These are phyloP conservation scores for Pseudocercospora musae DNA, from an alignment of 2,329 filamentous ascomycete species.

Conservation along the genomic window DNA sequence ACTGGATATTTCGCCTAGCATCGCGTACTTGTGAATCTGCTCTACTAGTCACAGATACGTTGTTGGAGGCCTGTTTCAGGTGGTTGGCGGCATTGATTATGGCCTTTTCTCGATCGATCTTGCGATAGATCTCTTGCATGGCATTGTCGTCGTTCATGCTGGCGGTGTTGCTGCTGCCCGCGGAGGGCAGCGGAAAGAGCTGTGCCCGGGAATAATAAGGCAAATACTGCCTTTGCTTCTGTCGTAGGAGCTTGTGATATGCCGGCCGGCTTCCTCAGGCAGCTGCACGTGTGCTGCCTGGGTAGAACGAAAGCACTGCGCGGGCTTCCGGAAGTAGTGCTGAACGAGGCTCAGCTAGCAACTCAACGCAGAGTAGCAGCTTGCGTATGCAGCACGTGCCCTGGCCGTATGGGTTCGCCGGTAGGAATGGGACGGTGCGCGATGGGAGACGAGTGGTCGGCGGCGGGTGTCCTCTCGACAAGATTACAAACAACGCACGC, in stretches of 20 bases:
- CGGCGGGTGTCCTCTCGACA: slow-evolving; percentile 1
- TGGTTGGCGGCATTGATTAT: slow-evolving; percentile 90
- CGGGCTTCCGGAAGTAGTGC: slow-evolving; percentile 4
- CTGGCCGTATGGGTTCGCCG: not conserved
- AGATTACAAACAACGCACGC: not conserved
- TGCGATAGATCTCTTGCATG: slow-evolving; percentile 80
- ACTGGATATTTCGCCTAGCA: slow-evolving; percentile 86
- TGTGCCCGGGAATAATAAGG: not conserved
- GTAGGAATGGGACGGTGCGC: slow-evolving; percentile 5
- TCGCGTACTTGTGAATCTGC: slow-evolving; percentile 94
- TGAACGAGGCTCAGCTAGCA: slow-evolving; percentile 1
- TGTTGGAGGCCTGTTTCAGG: slow-evolving; percentile 95
- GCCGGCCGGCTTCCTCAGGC: slow-evolving; percentile 6
- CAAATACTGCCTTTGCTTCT: slow-evolving; percentile 4
- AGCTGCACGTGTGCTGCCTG: slow-evolving; percentile 11
- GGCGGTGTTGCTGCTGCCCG: slow-evolving; percentile 30
- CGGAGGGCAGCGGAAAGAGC: slow-evolving; percentile 12
- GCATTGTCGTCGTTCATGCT: slow-evolving; percentile 61
- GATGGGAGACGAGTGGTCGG: not conserved
- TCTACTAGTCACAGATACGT: slow-evolving; percentile 82
- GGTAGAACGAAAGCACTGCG: not conserved
- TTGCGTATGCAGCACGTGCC: slow-evolving; percentile 1
- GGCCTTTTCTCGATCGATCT: slow-evolving; percentile 96
- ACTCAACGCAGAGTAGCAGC: not conserved
- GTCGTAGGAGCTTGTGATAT: not conserved